Evolutionary conservation across 768 basidiomycete genomes (phyloP).

Genomic region (Tulasnella sp.): DNA sequence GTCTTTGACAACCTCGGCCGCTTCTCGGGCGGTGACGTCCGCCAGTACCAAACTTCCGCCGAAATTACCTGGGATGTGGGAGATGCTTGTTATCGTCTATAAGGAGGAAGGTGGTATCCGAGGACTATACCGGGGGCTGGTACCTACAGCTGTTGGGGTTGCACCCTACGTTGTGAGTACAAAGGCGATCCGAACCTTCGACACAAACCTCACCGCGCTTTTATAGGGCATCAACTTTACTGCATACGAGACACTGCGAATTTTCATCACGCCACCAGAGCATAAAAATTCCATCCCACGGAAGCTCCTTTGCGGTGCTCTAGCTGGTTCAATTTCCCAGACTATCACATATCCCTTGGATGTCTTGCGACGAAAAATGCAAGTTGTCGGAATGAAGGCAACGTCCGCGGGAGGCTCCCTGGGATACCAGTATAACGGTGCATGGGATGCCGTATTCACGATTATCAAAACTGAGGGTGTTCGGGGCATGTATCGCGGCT

Average conservation of each 20-base stretch:
- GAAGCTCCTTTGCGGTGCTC: constrained; percentile 74
- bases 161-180: constrained; percentile 45
- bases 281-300: constrained; percentile 45
- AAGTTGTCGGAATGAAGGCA: constrained; percentile 65
- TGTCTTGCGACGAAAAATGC: constrained; percentile 90
- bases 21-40: constrained; percentile 25
- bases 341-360: constrained; percentile 95
- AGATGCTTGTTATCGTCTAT: constrained; percentile 85
- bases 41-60: constrained; percentile 27
- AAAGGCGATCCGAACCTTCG: constrained; percentile 31
- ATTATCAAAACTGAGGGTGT: constrained; percentile 67
- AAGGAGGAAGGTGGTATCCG: constrained; percentile 83
- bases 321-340: constrained; percentile 87
- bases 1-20: constrained; percentile 20
- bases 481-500: constrained; percentile 64
- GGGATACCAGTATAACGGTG: constrained; percentile 61
- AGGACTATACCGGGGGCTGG: constrained; percentile 70
- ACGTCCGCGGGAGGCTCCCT: constrained; percentile 28
- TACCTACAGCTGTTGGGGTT: constrained; percentile 77
- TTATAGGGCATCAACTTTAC: constrained; percentile 69
- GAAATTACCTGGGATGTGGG: constrained; percentile 42
- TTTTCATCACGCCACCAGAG: constrained; percentile 68
- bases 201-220: constrained; percentile 22
- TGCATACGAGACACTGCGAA: constrained; percentile 75
- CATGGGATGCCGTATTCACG: constrained; percentile 58